phyloP scores from a whole-genome alignment of 2,329 filamentous ascomycete genomes.

The Alternaria panax region DNA sequence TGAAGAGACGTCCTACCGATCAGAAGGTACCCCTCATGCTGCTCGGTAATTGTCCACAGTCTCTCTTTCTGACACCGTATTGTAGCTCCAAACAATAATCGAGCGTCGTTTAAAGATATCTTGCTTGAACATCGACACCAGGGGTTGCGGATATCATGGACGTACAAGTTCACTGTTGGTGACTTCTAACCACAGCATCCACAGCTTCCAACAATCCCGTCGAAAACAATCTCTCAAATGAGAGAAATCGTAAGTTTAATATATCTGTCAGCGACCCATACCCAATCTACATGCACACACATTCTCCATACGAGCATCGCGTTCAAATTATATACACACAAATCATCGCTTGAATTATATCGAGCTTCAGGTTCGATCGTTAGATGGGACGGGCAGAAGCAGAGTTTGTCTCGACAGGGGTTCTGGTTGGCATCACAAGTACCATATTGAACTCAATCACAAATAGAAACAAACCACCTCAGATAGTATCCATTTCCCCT shows the following conservation, averaged over 20 bases:
- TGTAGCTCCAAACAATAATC: background rate
- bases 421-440: too few relatives aligned
- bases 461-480: too few relatives aligned
- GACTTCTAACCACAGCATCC: too few relatives aligned
- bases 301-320: too few relatives aligned
- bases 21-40: background rate
- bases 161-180: background rate
- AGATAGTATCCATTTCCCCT: too few relatives aligned
- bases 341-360: background rate
- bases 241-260: too few relatives aligned
- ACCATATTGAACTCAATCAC: too few relatives aligned
- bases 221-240: too few relatives aligned
- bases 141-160: background rate
- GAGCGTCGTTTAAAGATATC: background rate
- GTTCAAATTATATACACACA: too few relatives aligned
- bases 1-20: background rate
- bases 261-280: too few relatives aligned
- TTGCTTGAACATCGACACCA: background rate
- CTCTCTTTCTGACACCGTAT: background rate
- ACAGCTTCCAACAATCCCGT: too few relatives aligned
- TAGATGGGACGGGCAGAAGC: background rate
- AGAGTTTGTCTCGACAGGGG: background rate
- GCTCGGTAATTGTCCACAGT: background rate
- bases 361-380: background rate
- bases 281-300: too few relatives aligned